These are phyloP conservation scores for Nemania sp. DNA, from an alignment of 2,329 filamentous ascomycete genomes.

Conservation along the genomic window DNA sequence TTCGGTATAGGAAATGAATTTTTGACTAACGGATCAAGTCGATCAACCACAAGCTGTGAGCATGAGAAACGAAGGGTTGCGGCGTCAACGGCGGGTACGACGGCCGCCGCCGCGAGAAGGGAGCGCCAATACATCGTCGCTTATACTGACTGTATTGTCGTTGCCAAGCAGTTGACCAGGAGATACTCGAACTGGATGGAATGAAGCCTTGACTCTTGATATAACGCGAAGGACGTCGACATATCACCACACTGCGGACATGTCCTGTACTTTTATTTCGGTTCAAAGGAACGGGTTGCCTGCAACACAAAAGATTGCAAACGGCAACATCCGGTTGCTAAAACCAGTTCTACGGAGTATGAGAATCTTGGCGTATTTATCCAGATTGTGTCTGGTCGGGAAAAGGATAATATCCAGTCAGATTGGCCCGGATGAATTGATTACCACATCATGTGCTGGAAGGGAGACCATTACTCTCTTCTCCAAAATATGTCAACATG, in stretches of 20 bases:
- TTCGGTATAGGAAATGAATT: neutral
- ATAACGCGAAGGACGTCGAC: neutral
- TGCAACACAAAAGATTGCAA: neutral
- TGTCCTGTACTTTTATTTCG: slow-evolving; percentile 18
- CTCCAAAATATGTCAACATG: neutral
- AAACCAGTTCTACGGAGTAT: slow-evolving; percentile 9
- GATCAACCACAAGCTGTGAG: slow-evolving; percentile 40
- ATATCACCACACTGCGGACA: slow-evolving; percentile 1
- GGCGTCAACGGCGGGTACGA: slow-evolving; percentile 31
- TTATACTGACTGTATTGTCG: neutral
- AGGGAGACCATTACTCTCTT: neutral
- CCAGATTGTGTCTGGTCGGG: slow-evolving; percentile 24
- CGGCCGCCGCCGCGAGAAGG: slow-evolving; percentile 32
- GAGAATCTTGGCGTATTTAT: slow-evolving; percentile 26
- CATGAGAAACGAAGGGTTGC: slow-evolving; percentile 40
- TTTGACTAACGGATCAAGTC: slow-evolving; percentile 37
- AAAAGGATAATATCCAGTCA: slow-evolving; percentile 16
- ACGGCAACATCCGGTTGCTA: slow-evolving; percentile 15
- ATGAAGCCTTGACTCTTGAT: neutral
- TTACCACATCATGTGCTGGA: slow-evolving; percentile 14
- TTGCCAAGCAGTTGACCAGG: slow-evolving; percentile 11
- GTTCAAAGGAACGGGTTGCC: neutral
- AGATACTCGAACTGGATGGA: neutral
- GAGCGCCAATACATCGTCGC: slow-evolving; percentile 34
- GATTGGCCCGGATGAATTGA: slow-evolving; percentile 6